These are phyloP conservation scores for Salinomyces thailandicus DNA, from an alignment of 2,329 filamentous ascomycete species.

Conservation along the genomic window DNA sequence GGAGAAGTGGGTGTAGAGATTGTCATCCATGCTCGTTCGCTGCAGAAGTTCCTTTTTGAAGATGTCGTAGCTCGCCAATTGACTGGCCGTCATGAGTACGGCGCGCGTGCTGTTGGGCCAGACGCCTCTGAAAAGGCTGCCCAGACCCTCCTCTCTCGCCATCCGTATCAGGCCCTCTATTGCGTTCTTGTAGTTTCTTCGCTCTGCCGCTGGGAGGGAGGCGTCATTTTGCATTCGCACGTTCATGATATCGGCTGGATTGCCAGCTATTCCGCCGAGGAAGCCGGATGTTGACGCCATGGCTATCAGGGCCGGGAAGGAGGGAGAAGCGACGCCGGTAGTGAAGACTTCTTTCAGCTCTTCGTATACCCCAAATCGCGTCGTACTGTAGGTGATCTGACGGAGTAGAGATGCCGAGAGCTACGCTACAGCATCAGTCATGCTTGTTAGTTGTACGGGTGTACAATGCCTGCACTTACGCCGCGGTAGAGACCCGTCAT, in stretches of 20 bases:
- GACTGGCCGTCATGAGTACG: conserved; percentile 77
- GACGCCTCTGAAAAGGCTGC: conserved; percentile 73
- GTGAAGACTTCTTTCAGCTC: conserved; percentile 67
- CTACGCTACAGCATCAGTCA: conserved; percentile 24
- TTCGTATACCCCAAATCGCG: conserved; percentile 93
- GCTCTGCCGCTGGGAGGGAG: conserved; percentile 59
- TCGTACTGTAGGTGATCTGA: conserved; percentile 88
- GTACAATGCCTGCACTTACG: too few relatives aligned
- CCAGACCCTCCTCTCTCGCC: conserved; percentile 67
- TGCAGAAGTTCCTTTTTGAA: conserved; percentile 63
- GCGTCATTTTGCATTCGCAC: conserved; percentile 96
- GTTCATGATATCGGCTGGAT: conserved; percentile 92
- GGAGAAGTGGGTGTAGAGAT: conserved; percentile 65
- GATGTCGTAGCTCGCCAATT: conserved; percentile 74
- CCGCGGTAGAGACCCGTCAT: conserved; percentile 77
- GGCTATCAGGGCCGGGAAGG: conserved; percentile 61
- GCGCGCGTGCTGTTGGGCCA: conserved; percentile 73
- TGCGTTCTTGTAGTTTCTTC: conserved; percentile 82
- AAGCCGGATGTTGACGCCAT: conserved; percentile 79
- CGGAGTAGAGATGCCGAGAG: conserved; percentile 86
- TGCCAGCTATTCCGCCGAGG: conserved; percentile 78
- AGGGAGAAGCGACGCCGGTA: conserved; percentile 43
- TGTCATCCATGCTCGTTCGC: conserved; percentile 55
- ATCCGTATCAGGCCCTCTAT: conserved; percentile 78
- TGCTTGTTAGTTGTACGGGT: too few relatives aligned